Evolutionary conservation across 2,329 filamentous ascomycete genomes (phyloP), one percentile per base, ranked within the genome.

Genomic region (Diaporthe nobilis): DNA sequence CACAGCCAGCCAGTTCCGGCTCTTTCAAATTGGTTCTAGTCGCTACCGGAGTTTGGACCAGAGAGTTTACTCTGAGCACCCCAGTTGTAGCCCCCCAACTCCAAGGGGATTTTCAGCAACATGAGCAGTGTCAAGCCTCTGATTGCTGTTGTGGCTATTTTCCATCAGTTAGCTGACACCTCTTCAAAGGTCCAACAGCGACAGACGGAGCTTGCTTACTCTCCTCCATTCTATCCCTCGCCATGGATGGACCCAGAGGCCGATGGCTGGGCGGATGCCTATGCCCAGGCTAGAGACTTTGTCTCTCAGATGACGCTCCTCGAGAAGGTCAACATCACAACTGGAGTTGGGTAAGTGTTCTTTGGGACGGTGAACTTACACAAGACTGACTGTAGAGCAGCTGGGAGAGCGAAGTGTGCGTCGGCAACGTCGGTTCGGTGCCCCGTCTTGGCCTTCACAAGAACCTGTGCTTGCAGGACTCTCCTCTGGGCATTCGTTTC

Each of bases 241-340:
- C 95, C 95, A 86, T 98, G 95, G 95, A 93, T 93, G 85, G 90
- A 94, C 77, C 93, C 94, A 25, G 83, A 90, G 8, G 94, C 94
- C 15, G 86, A 90, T 60, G 90, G 89, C 77, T 98, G 95, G 95
- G 88, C 90, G 72, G 90, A 91, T 9, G 95, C 95, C 53, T 96
- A 98, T 79, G 86, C 85, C 28, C 92, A 94, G 83, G 96, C 96
- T 1, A 91, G 90, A 79, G 90, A 88, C 3, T 96, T 98, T 80
- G 95, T 98, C 61, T 93, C 93, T 13, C 92, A 95, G 82, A 85
- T 98, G 85, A 98, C 95, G 0, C 88, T 98, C 49, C 82, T 92
- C 15, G 96, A 98, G 84, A 98, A 98, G 86, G 95, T 98, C 84
- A 98, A 98, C 84, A 84, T 99, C 78, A 98, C 96, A 3, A 98